These are phyloP conservation scores for Colletotrichum abscissum DNA, from an alignment of 2,329 filamentous ascomycete genomes.

Conservation along the genomic window DNA sequence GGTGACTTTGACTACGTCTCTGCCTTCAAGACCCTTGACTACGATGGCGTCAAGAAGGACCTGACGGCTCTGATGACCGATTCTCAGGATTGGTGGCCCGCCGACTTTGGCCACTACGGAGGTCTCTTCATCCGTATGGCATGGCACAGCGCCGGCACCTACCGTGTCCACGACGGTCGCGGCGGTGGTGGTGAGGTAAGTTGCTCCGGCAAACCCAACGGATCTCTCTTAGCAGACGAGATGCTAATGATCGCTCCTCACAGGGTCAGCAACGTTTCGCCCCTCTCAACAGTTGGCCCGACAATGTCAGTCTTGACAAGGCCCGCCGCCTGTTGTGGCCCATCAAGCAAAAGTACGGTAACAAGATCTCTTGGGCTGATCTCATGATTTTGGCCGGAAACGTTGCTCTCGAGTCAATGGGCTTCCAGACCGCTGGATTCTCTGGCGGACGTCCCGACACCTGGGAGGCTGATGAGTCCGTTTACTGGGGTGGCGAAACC, in stretches of 20 bases:
- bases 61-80: slow-evolving; percentile 78
- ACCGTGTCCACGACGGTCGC: slow-evolving; percentile 79
- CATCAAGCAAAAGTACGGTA: slow-evolving; percentile 87
- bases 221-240: neutral
- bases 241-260: neutral
- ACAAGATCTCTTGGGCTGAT: slow-evolving; percentile 86
- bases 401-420: slow-evolving; percentile 82
- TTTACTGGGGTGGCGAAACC: slow-evolving; percentile 81
- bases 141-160: slow-evolving; percentile 84
- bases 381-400: slow-evolving; percentile 78
- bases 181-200: slow-evolving; percentile 72
- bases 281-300: slow-evolving; percentile 84
- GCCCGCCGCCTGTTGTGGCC: slow-evolving; percentile 80
- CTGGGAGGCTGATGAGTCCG: slow-evolving; percentile 80
- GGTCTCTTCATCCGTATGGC: slow-evolving; percentile 84
- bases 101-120: slow-evolving; percentile 84
- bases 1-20: slow-evolving; percentile 77
- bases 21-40: slow-evolving; percentile 79
- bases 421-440: slow-evolving; percentile 79
- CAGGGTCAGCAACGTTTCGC: slow-evolving; percentile 81
- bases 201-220: neutral
- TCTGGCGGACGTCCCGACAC: slow-evolving; percentile 78
- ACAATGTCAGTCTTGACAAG: slow-evolving; percentile 84
- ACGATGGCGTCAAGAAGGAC: slow-evolving; percentile 79
- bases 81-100: slow-evolving; percentile 84